These are phyloP conservation scores for Parietichytrium sp. DNA, from an alignment of 108 stramenopile species.

Conservation along the genomic window DNA sequence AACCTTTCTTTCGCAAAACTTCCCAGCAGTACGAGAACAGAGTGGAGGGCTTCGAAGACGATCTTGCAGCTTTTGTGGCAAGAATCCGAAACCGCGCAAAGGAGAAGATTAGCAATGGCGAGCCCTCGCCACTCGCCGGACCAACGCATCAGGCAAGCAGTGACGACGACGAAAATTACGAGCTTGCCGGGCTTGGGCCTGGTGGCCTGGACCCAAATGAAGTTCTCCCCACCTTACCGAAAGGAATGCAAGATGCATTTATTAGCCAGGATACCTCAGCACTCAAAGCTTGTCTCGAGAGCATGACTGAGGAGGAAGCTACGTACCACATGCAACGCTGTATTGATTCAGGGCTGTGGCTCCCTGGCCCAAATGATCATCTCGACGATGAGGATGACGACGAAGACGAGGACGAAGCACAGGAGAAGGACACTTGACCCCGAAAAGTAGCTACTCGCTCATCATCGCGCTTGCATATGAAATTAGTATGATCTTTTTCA, in stretches of 20 bases:
- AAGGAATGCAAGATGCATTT: constrained; percentile 85
- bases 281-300: constrained; percentile 73
- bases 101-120: background rate
- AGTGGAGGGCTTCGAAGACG: constrained; percentile 14
- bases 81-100: constrained; percentile 20
- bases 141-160: background rate
- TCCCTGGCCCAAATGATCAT: constrained; percentile 46
- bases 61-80: background rate
- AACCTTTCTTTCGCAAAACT: constrained; percentile 7
- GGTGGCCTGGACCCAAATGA: constrained; percentile 95
- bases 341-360: constrained; percentile 87
- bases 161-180: constrained; percentile 17
- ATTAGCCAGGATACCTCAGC: constrained; percentile 76
- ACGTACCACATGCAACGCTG: constrained; percentile 93
- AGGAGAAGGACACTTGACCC: too few species aligned
- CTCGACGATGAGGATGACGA: constrained; percentile 37
- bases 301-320: constrained; percentile 77
- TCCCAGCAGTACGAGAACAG: background rate
- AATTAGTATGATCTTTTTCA: too few species aligned
- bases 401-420: constrained; percentile 37
- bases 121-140: background rate
- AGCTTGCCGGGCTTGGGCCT: constrained; percentile 73
- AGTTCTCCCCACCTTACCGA: constrained; percentile 83
- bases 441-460: too few species aligned
- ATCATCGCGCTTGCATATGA: too few species aligned